Evolutionary conservation across 768 basidiomycete species (phyloP).

Genomic region (Trichaptum fuscoviolaceum): DNA sequence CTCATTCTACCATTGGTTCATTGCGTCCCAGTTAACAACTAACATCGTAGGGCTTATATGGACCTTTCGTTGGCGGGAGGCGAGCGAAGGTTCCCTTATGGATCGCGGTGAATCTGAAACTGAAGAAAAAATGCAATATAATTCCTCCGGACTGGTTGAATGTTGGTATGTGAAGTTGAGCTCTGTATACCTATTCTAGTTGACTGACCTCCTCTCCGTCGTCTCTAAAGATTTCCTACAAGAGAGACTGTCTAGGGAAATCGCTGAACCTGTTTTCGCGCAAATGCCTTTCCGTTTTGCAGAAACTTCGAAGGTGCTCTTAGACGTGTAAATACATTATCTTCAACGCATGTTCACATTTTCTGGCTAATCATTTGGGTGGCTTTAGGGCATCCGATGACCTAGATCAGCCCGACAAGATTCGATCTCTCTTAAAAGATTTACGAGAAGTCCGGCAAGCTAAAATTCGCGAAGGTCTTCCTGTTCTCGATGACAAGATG

Average conservation of each 20-base stretch:
- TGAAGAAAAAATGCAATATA: constrained; percentile 93
- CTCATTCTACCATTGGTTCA: constrained; percentile 9
- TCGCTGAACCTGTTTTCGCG: constrained; percentile 66
- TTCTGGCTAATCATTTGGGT: constrained; percentile 4
- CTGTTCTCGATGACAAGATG: constrained; percentile 74
- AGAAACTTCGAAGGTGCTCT: constrained; percentile 84
- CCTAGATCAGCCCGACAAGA: constrained; percentile 73
- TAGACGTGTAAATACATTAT: constrained; percentile 79
- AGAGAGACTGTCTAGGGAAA: constrained; percentile 69
- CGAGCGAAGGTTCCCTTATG: constrained; percentile 88
- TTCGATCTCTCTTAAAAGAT: constrained; percentile 85
- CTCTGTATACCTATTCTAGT: background rate
- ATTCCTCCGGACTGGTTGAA: constrained; percentile 86
- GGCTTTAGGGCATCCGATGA: constrained; percentile 83
- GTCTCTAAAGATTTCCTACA: constrained; percentile 67
- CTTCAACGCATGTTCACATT: background rate
- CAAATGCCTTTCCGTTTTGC: constrained; percentile 82
- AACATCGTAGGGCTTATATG: constrained; percentile 73
- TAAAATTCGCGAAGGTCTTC: constrained; percentile 84
- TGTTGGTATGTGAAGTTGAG: constrained; percentile 53
- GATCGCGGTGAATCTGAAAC: constrained; percentile 92
- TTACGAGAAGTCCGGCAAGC: constrained; percentile 94
- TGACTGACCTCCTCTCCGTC: constrained; percentile 1
- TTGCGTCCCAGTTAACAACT: constrained; percentile 3
- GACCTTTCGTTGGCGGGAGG: constrained; percentile 85